phyloP scores from a whole-genome alignment of 202 grass and related monocot species.

The Zizania palustris region DNA sequence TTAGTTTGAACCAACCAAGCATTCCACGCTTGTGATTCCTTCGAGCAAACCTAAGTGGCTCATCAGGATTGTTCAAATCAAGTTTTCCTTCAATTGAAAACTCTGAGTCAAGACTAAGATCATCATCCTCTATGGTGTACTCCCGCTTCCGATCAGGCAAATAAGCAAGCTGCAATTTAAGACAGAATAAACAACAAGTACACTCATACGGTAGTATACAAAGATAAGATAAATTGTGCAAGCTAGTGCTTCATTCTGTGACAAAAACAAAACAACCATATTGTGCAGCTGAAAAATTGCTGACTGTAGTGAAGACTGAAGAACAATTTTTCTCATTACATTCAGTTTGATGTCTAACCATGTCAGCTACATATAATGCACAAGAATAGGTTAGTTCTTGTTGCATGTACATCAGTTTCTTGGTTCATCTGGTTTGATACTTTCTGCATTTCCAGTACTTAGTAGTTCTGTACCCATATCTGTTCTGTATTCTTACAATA shows the following conservation, averaged over 20 bases:
- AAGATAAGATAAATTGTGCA: slow-evolving; percentile 23
- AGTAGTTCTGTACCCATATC: neutral
- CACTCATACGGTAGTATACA: neutral
- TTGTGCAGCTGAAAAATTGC: slow-evolving; percentile 5
- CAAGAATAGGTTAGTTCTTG: neutral
- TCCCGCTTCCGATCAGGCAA: slow-evolving; percentile 91
- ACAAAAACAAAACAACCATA: neutral
- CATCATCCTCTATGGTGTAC: slow-evolving; percentile 71
- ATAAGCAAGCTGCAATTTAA: slow-evolving; percentile 81
- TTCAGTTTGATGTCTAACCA: neutral
- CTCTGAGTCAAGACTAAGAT: slow-evolving; percentile 82
- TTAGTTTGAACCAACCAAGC: slow-evolving; percentile 97
- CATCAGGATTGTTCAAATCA: slow-evolving; percentile 62
- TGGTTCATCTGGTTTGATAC: neutral
- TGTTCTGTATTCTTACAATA: neutral
- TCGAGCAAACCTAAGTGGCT: slow-evolving; percentile 65
- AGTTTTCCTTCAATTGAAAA: slow-evolving; percentile 75
- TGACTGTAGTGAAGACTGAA: no score
- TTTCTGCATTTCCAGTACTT: neutral
- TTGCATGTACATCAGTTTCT: neutral
- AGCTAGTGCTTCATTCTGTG: slow-evolving; percentile 23
- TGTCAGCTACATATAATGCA: neutral
- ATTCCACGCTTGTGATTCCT: slow-evolving; percentile 89
- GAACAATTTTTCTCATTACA: neutral
- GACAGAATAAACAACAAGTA: slow-evolving; percentile 38